These are phyloP conservation scores for Didymella lethalis DNA, from an alignment of 2,329 filamentous ascomycete species.

Conservation along the genomic window DNA sequence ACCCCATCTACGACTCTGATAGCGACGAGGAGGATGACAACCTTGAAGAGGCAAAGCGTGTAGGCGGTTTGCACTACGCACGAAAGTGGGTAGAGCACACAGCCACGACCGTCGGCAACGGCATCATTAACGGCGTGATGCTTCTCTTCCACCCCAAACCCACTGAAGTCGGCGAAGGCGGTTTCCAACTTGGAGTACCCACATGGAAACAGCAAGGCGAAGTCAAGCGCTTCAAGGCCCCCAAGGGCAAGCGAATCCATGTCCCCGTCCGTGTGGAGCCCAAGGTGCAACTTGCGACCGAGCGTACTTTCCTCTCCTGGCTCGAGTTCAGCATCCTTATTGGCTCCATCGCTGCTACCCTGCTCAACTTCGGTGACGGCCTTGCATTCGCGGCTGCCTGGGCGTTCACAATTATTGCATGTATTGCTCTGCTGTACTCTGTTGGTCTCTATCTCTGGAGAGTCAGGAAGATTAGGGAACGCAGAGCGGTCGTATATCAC, in stretches of 20 bases:
- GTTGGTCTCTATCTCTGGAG: conserved; percentile 88
- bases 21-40: conserved; percentile 80
- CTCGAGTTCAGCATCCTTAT: conserved; percentile 97
- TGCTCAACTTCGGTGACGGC: conserved; percentile 52
- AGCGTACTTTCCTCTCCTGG: conserved; percentile 95
- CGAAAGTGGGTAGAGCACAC: conserved; percentile 62
- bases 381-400: conserved; percentile 60
- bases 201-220: conserved; percentile 49
- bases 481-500: conserved; percentile 88
- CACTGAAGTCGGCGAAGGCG: conserved; percentile 53
- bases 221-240: conserved; percentile 69
- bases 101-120: conserved; percentile 55
- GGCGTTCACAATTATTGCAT: conserved; percentile 82
- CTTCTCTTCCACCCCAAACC: conserved; percentile 53
- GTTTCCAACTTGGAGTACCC: conserved; percentile 56
- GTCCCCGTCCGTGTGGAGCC: conserved; percentile 95
- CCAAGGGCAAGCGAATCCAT: conserved; percentile 84
- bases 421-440: conserved; percentile 80
- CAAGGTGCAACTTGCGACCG: conserved; percentile 96
- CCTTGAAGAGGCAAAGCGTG: conserved; percentile 77
- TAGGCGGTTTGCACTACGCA: conserved; percentile 80
- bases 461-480: conserved; percentile 81
- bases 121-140: conserved; percentile 36
- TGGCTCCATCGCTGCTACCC: conserved; percentile 59
- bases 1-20: conserved; percentile 89